Evolutionary conservation across 2,329 filamentous ascomycete genomes (phyloP).

Genomic region (Aspergillus ruber): DNA sequence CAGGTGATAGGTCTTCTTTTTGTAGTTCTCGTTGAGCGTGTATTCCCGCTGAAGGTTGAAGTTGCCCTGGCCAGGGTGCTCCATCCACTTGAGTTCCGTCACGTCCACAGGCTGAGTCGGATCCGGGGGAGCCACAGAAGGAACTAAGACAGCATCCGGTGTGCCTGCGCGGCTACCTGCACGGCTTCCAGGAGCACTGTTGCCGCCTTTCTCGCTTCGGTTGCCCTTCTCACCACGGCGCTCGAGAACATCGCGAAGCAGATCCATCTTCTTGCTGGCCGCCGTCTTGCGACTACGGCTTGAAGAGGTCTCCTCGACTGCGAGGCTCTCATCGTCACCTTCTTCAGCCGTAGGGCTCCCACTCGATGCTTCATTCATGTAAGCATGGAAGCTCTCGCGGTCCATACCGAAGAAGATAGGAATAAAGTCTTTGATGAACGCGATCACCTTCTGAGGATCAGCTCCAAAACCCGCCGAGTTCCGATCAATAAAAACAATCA

Average conservation of each 20-base stretch:
- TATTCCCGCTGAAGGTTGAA: slow-evolving; percentile 59
- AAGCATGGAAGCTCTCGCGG: slow-evolving; percentile 61
- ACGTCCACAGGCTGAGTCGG: slow-evolving; percentile 49
- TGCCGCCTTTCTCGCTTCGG: slow-evolving; percentile 67
- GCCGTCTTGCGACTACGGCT: slow-evolving; percentile 57
- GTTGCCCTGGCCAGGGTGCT: slow-evolving; percentile 52
- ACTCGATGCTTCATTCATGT: slow-evolving; percentile 62
- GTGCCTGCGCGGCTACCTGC: slow-evolving; percentile 64
- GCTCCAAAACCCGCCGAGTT: slow-evolving; percentile 45
- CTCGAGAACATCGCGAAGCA: slow-evolving; percentile 80
- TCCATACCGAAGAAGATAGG: slow-evolving; percentile 70
- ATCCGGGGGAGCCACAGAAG: slow-evolving; percentile 39
- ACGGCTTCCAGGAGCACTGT: slow-evolving; percentile 61
- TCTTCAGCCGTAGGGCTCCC: slow-evolving; percentile 68
- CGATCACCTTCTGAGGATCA: slow-evolving; percentile 66
- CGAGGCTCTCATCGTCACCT: slow-evolving; percentile 66
- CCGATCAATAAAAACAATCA: slow-evolving; percentile 43
- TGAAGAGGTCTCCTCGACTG: slow-evolving; percentile 62
- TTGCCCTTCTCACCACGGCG: slow-evolving; percentile 64
- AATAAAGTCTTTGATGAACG: slow-evolving; percentile 71
- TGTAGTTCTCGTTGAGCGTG: slow-evolving; percentile 71
- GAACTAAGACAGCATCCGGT: slow-evolving; percentile 58
- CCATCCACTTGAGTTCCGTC: slow-evolving; percentile 51
- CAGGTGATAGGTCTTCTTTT: slow-evolving; percentile 75
- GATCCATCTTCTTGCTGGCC: slow-evolving; percentile 66